Evolutionary conservation across 176 grass and related monocot genomes (phyloP).

Genomic region (Saccharum officinarum): DNA sequence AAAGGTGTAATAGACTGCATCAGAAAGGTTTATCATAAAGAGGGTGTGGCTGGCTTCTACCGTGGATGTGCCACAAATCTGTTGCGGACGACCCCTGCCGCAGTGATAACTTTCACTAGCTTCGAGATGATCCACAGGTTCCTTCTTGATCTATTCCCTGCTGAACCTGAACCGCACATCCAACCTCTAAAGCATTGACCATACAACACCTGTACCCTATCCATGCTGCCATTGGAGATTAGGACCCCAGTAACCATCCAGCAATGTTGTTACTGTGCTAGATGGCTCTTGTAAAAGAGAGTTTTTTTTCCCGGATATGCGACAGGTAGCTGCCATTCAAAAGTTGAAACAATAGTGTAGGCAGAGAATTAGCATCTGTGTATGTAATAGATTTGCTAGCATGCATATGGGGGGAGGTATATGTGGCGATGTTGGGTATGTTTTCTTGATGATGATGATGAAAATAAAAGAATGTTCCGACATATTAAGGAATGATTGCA

Average conservation of each 20-base stretch:
- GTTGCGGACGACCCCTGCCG: constrained; percentile 88
- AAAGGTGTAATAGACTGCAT: constrained; percentile 80
- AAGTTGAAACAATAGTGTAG: constrained; percentile 48
- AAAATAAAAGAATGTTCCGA: neutral
- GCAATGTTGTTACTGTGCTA: neutral
- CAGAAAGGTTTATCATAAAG: constrained; percentile 69
- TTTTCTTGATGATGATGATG: constrained; percentile 41
- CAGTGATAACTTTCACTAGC: constrained; percentile 97
- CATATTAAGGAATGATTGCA: neutral
- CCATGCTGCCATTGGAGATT: constrained; percentile 23
- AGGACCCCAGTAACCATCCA: constrained; percentile 34
- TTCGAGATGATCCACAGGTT: constrained; percentile 98
- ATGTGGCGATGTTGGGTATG: constrained; percentile 17
- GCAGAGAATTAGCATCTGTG: constrained; percentile 39
- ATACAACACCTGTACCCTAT: constrained; percentile 26
- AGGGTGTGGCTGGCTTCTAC: constrained; percentile 85
- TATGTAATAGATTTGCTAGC: constrained; percentile 44
- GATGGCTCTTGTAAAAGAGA: constrained; percentile 25
- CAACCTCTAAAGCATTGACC: constrained; percentile 65
- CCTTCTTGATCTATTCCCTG: constrained; percentile 53
- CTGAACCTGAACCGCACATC: constrained; percentile 56
- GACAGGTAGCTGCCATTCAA: constrained; percentile 45
- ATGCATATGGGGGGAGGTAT: constrained; percentile 35
- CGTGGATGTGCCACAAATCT: constrained; percentile 92
- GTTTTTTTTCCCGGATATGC: constrained; percentile 13